These are phyloP conservation scores for Skeletonema tropicum DNA, from an alignment of 108 stramenopile species.

Conservation along the genomic window DNA sequence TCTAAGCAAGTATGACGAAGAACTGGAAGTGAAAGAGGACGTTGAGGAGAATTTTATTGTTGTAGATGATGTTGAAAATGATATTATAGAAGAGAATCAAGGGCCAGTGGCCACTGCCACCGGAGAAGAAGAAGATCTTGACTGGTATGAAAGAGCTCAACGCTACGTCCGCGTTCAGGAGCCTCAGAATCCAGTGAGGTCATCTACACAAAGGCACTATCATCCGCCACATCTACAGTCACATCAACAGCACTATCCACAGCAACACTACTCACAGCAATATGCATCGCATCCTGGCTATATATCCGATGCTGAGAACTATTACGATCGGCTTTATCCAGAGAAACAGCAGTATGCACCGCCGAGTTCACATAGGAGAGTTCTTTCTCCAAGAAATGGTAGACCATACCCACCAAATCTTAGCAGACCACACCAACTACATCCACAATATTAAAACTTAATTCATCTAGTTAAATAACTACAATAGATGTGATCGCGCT, in stretches of 20 bases:
- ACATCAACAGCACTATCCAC: neutral
- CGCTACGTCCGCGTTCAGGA: slow-evolving; percentile 16
- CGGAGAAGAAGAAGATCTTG: neutral
- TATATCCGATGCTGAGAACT: neutral
- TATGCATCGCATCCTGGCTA: neutral
- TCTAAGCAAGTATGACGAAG: slow-evolving; percentile 12
- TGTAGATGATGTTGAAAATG: neutral
- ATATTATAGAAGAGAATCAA: neutral
- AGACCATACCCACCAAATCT: neutral
- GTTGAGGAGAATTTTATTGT: neutral
- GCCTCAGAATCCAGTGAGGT: neutral
- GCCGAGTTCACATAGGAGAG: neutral
- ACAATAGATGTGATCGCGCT: neutral
- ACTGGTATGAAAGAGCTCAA: slow-evolving; percentile 37
- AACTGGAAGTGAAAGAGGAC: neutral
- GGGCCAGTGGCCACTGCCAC: slow-evolving; percentile 4
- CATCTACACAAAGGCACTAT: neutral
- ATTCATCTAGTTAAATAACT: too few species aligned
- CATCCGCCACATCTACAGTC: neutral
- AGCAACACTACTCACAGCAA: neutral
- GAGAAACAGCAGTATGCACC: neutral
- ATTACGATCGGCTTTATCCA: neutral
- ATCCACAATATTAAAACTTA: neutral
- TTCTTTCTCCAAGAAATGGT: neutral
- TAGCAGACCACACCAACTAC: neutral